Base-by-base conservation (phyloP, 306 rosid genomes). In the Lathyrus tuberosus region DNA sequence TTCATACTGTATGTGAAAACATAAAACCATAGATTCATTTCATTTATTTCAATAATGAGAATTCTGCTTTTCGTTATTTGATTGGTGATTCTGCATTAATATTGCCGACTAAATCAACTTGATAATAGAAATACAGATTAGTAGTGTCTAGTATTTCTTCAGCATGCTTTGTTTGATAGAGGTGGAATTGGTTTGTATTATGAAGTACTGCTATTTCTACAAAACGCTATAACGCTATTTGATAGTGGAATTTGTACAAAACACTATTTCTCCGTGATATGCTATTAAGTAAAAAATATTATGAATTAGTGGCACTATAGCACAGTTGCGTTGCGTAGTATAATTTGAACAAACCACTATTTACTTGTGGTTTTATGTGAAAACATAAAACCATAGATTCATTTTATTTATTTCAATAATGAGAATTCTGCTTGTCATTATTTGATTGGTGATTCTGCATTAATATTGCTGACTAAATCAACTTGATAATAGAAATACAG, bases 1-100 rank as follows among this genome's bases (percentile, higher is more conserved):
- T 92, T 66, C 98, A 92, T 80, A 90, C 96, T 17, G 98, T 92
- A 89, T 2, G 87, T 78, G 47, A 35, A 70, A 64, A 58, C 8
- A 58, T 64, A n/a, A 62, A 58, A 20, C 61, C 6, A 26, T 58
- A 30, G 18, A 8, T 31, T 65, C 67, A 16, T 3, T 70, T 74
- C n/a, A n/a, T 61, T 52, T 10, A n/a, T 40, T 8, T 51, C 46
- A 8, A 33, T 52, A 7, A 17, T 18, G 65, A 52, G 52, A 59
- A 52, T 42, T 61, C 3, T 28, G 4, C 65, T 6, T 3, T 35
- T 47, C 37, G 10, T 28, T 41, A 40, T 38, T 14, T 31, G 41
- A 10, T 49, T 28, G 15, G 4, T 58, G 3, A 40, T 65, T 40
- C 37, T 28, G 38, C 65, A 41, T 77, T 44, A 20, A 13, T 61